A percentile compares a stretch with the other conserved stretches of the same genome.
These are phyloP conservation scores for Colletotrichum aenigma DNA, from an alignment of 2,329 filamentous ascomycete species.

Conservation along the genomic window DNA sequence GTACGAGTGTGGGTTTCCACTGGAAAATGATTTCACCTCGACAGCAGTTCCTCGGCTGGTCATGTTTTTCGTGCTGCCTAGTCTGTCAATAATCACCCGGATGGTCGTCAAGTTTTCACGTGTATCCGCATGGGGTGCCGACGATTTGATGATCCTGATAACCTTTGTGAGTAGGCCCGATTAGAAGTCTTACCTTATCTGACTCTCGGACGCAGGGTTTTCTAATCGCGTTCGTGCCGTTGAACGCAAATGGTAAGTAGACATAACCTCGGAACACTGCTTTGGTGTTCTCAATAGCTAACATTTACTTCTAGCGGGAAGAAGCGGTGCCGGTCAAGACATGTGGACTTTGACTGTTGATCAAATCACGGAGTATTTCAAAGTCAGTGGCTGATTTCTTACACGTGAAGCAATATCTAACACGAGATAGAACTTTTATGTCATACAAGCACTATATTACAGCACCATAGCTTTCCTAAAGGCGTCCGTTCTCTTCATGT, in stretches of 20 bases:
- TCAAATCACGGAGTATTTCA: neutral
- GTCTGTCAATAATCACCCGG: neutral
- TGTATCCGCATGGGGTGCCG: neutral
- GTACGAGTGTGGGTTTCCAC: neutral
- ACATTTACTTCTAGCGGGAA: neutral
- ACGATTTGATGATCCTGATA: neutral
- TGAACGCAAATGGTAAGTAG: neutral
- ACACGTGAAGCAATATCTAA: neutral
- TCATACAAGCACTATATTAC: slow-evolving; percentile 36
- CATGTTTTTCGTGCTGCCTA: neutral
- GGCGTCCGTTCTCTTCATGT: slow-evolving; percentile 38
- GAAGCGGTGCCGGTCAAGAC: neutral
- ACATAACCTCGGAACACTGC: neutral
- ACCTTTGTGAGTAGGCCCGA: neutral
- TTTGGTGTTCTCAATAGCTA: neutral
- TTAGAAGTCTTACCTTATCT: neutral
- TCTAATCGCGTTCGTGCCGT: neutral
- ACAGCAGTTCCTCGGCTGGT: neutral
- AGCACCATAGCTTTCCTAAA: slow-evolving; percentile 35
- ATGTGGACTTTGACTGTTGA: neutral
- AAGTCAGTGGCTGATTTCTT: no score
- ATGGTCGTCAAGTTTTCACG: neutral
- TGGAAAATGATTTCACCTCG: neutral
- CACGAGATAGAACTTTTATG: slow-evolving; percentile 32
- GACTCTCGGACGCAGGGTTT: neutral